Percentiles rank a stretch among this genome's conserved stretches.
Evolutionary conservation across 345 rosid species (phyloP).

Genomic region (Erucastrum elatum): DNA sequence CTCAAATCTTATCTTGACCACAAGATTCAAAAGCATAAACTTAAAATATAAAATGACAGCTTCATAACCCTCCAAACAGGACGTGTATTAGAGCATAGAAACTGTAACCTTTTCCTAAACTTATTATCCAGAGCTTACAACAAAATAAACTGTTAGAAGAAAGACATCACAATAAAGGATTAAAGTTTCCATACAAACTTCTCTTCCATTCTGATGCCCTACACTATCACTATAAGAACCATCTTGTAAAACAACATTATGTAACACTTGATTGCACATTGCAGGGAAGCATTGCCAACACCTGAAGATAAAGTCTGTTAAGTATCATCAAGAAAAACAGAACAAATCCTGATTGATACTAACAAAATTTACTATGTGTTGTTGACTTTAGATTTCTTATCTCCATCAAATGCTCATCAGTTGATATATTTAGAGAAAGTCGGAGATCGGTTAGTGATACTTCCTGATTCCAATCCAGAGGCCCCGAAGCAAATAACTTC

Average conservation of each 20-base stretch:
- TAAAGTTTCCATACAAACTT: constrained; percentile 31
- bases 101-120: neutral
- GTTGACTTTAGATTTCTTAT: constrained; percentile 57
- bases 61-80: too few species aligned
- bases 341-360: constrained; percentile 11
- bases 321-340: neutral
- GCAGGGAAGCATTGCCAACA: constrained; percentile 36
- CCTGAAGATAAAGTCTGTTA: constrained; percentile 34
- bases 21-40: neutral
- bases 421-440: constrained; percentile 63
- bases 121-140: constrained; percentile 21
- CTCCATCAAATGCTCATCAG: constrained; percentile 77
- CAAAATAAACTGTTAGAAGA: neutral
- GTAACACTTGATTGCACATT: constrained; percentile 29
- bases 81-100: too few species aligned
- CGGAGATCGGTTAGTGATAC: constrained; percentile 72
- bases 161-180: constrained; percentile 2
- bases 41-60: too few species aligned
- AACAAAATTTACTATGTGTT: constrained; percentile 42
- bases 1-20: neutral
- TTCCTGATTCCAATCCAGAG: constrained; percentile 81
- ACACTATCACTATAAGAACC: constrained; percentile 31
- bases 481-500: constrained; percentile 67
- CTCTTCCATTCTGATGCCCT: constrained; percentile 18
- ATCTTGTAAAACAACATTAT: constrained; percentile 20